Evolutionary conservation across 192 early-diverging fungal species (phyloP), one percentile per base, ranked within the genome.

Genomic region (Tieghemiomyces parasiticus): DNA sequence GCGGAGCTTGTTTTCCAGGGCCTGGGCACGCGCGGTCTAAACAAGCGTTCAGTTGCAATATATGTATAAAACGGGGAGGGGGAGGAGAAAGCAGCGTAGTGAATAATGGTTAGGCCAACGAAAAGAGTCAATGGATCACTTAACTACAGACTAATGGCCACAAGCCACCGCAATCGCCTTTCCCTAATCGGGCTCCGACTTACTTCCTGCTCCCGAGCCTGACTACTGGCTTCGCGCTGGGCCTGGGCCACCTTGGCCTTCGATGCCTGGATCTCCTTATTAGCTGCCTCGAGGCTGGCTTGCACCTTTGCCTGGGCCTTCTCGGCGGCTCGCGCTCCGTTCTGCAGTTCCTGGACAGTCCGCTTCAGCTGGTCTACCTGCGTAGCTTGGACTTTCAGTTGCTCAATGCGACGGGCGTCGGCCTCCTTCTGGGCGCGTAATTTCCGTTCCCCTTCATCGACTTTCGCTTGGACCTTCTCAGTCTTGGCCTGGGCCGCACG

Each of bases 371-470:
- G 46, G 22, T 60, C 46, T 19, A 60, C 46, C 46, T 51, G 59
- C 13, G 16, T 46, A 56, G 58, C 59, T 26, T 19, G 56, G 25
- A 31, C 64, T 63, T 65, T 44, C n/a, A n/a, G 28, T 61, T 14
- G 51, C 63, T 71, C 73, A 56, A 63, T 59, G 19, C 61, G 56
- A 3, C 71, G 65, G 31, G 65, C 70, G 60, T 81, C 78, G 2
- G 58, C 50, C 32, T 76, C 70, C 14, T 63, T 62, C 2, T 71
- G 48, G 35, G 65, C 65, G 4, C 50, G 59, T 3, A 77, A 25
- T 49, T 71, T 81, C 19, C 65, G 56, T n/a, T 69, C 70, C 0
- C 75, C 61, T 35, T 87, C 81, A 22, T 72, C 64, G 24, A 72
- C 65, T 46, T 74, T 72, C 28, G 65, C 55, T 0, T 64, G 25